phyloP scores from a whole-genome alignment of 345 rosid species.

The Salix brachista region DNA sequence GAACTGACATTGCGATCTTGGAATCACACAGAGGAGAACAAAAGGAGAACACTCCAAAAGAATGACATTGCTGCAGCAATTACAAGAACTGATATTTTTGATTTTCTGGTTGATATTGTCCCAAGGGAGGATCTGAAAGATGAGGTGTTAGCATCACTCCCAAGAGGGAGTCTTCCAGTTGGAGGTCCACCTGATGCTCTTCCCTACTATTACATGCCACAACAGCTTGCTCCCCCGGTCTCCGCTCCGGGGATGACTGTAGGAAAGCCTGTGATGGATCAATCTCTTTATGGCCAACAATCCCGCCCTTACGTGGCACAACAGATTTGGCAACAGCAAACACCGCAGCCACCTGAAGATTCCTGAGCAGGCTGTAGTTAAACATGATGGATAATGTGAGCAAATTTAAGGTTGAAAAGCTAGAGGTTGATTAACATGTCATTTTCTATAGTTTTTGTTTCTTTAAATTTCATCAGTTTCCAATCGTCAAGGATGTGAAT shows the following conservation, averaged over 20 bases:
- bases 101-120: constrained; percentile 38
- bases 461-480: background rate
- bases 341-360: constrained; percentile 25
- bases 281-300: constrained; percentile 27
- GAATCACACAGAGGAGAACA: constrained; percentile 45
- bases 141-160: constrained; percentile 25
- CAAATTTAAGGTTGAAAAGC: background rate
- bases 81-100: constrained; percentile 38
- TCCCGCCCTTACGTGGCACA: constrained; percentile 22
- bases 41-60: constrained; percentile 41
- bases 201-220: constrained; percentile 29
- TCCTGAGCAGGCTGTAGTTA: constrained; percentile 6
- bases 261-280: constrained; percentile 21
- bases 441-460: background rate
- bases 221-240: constrained; percentile 30
- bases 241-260: constrained; percentile 15
- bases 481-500: background rate
- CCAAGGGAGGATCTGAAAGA: constrained; percentile 40
- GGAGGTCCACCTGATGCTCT: constrained; percentile 29
- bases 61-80: constrained; percentile 39
- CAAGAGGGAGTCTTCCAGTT: constrained; percentile 25
- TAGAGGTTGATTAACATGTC: background rate
- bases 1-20: constrained; percentile 39
- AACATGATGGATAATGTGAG: background rate
- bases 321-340: constrained; percentile 31